Evolutionary conservation across 306 rosid genomes (phyloP).

Genomic region (Geum urbanum): DNA sequence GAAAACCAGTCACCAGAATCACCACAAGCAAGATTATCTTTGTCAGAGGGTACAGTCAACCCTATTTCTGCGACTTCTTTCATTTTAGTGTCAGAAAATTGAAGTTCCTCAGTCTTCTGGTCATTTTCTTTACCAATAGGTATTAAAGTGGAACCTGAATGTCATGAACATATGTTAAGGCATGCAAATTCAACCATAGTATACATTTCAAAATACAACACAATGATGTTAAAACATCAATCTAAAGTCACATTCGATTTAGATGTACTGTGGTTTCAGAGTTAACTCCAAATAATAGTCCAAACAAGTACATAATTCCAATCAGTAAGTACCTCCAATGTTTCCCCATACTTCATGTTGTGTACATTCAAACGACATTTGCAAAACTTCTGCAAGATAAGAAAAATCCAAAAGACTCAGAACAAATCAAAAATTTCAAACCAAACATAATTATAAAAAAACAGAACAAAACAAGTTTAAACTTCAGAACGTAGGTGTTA

Average conservation of each 20-base stretch:
- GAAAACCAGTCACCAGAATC: slow-evolving; percentile 71
- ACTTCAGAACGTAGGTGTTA: neutral
- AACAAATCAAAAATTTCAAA: slow-evolving; percentile 21
- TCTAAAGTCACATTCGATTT: neutral
- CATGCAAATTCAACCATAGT: neutral
- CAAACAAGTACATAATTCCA: neutral
- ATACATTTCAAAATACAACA: neutral
- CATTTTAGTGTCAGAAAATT: slow-evolving; percentile 38
- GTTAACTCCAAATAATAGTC: neutral
- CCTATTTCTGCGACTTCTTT: slow-evolving; percentile 38
- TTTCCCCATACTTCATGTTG: slow-evolving; percentile 49
- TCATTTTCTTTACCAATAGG: slow-evolving; percentile 33
- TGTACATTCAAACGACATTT: slow-evolving; percentile 54
- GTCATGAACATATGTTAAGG: slow-evolving; percentile 14
- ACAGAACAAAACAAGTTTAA: neutral
- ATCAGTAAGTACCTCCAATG: slow-evolving; percentile 52
- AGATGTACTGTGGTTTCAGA: neutral
- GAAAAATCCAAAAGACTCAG: slow-evolving; percentile 19
- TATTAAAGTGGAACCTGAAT: slow-evolving; percentile 56
- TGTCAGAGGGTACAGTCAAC: slow-evolving; percentile 41
- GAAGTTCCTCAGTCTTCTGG: slow-evolving; percentile 38
- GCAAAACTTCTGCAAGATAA: slow-evolving; percentile 73
- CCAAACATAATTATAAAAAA: neutral
- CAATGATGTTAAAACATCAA: neutral
- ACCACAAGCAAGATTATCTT: slow-evolving; percentile 45